Percentiles rank a stretch among this genome's conserved stretches.
Conservation (phyloP, 179 eudicot genomes). For the Sideroxylon spinosum region DNA sequence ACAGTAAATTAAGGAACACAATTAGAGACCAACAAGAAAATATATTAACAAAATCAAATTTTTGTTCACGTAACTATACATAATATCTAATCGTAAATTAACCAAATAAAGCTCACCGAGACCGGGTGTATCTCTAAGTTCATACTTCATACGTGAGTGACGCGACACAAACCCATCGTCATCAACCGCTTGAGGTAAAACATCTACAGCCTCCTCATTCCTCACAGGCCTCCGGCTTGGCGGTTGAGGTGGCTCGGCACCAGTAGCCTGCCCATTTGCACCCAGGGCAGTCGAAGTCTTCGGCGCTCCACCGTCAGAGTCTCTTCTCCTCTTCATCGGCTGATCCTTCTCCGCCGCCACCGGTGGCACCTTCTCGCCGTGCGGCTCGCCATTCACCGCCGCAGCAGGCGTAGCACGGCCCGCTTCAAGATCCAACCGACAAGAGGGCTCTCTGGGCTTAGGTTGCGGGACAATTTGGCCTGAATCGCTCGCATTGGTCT, state of each 20-base stretch:
- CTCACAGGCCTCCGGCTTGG: constrained; percentile 38
- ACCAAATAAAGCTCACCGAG: constrained; percentile 51
- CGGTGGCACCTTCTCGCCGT: constrained; percentile 7
- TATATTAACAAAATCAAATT: too few species aligned
- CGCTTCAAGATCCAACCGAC: constrained; percentile 56
- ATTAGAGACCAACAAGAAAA: too few species aligned
- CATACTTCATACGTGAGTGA: constrained; percentile 78
- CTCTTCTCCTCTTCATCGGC: constrained; percentile 39
- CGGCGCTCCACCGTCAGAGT: constrained; percentile 42
- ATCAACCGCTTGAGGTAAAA: constrained; percentile 47
- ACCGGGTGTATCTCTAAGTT: constrained; percentile 90
- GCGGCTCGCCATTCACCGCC: constrained; percentile 23
- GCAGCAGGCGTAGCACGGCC: constrained; percentile 42
- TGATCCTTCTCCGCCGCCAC: constrained; percentile 31
- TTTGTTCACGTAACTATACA: too few species aligned
- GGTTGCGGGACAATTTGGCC: constrained; percentile 35
- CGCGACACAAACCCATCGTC: constrained; percentile 67
- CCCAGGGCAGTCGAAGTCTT: constrained; percentile 19
- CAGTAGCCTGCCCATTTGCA: constrained; percentile 30
- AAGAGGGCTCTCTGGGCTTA: constrained; percentile 26
- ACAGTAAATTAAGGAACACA: too few species aligned
- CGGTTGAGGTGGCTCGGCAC: constrained; percentile 7
- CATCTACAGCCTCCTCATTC: constrained; percentile 42
- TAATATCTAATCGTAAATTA: neutral
- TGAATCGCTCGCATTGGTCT: constrained; percentile 52